A percentile compares a stretch with the other conserved stretches of the same genome.
Evolutionary conservation across 148 eudicot species (phyloP).

Genomic region (Rhododendron griersonianum): DNA sequence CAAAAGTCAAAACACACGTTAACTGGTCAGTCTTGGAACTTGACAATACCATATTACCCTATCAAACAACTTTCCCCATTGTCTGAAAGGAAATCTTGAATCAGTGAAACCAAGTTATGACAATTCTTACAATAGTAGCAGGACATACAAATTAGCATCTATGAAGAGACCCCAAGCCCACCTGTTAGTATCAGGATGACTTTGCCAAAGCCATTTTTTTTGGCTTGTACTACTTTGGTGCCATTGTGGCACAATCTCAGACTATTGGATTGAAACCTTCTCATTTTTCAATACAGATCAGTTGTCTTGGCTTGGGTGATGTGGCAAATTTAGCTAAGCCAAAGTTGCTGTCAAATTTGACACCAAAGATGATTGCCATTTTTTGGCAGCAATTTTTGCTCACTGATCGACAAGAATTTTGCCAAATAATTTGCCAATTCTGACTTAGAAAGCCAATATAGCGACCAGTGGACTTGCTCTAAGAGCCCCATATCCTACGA

Average conservation of each 20-base stretch:
- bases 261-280: background rate
- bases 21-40: background rate
- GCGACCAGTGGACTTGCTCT: background rate
- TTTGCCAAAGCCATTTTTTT: background rate
- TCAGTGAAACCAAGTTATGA: background rate
- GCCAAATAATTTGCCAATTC: background rate
- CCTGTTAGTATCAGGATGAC: background rate
- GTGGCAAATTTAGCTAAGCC: background rate
- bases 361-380: background rate
- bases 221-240: background rate
- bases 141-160: background rate
- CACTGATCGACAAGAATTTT: background rate
- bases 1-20: background rate
- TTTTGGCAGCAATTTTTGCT: background rate
- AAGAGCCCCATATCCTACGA: background rate
- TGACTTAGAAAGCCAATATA: background rate
- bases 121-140: background rate
- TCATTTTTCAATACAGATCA: background rate
- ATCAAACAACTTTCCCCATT: background rate
- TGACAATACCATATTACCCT: background rate
- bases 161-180: background rate
- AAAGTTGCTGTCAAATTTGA: background rate
- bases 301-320: background rate
- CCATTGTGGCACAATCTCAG: background rate
- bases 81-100: background rate